Conservation (phyloP, 352 stramenopile genomes). For the Plasmopara muralis region DNA sequence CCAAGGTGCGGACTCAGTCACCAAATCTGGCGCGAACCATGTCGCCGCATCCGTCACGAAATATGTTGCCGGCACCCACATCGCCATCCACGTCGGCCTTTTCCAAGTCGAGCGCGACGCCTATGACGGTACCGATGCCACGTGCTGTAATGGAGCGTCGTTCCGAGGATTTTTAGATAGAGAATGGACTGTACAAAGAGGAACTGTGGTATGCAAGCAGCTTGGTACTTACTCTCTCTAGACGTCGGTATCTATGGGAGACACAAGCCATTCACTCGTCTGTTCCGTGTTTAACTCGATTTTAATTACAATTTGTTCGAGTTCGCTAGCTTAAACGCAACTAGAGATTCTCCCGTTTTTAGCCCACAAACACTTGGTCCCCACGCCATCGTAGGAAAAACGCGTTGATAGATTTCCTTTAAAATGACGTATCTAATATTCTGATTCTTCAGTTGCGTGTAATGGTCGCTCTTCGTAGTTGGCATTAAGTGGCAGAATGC, state of each 20-base stretch:
- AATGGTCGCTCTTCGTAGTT: conserved; percentile 25
- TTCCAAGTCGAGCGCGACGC: conserved; percentile 13
- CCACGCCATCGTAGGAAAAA: background rate
- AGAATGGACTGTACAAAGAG: conserved; percentile 16
- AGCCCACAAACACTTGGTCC: background rate
- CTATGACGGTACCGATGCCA: conserved; percentile 21
- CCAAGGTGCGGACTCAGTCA: conserved; percentile 24
- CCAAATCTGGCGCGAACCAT: conserved; percentile 17
- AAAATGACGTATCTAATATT: too few relatives aligned
- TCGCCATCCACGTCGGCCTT: conserved; percentile 13
- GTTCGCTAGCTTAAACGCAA: too few relatives aligned
- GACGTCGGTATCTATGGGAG: conserved; percentile 43
- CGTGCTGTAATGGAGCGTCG: conserved; percentile 22
- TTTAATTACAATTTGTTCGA: background rate
- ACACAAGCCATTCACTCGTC: conserved; percentile 11
- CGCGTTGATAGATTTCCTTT: too few relatives aligned
- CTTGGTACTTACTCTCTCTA: conserved; percentile 20
- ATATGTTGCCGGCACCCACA: conserved; percentile 10
- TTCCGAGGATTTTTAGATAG: conserved; percentile 43
- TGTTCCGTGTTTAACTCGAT: conserved; percentile 18
- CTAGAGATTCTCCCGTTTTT: background rate
- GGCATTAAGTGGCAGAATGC: conserved; percentile 57
- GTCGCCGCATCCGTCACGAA: conserved; percentile 15
- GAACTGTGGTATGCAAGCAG: conserved; percentile 19
- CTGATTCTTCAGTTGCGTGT: background rate